phyloP scores from a whole-genome alignment of 2,329 filamentous ascomycete genomes.

The Corinectria fuckeliana region DNA sequence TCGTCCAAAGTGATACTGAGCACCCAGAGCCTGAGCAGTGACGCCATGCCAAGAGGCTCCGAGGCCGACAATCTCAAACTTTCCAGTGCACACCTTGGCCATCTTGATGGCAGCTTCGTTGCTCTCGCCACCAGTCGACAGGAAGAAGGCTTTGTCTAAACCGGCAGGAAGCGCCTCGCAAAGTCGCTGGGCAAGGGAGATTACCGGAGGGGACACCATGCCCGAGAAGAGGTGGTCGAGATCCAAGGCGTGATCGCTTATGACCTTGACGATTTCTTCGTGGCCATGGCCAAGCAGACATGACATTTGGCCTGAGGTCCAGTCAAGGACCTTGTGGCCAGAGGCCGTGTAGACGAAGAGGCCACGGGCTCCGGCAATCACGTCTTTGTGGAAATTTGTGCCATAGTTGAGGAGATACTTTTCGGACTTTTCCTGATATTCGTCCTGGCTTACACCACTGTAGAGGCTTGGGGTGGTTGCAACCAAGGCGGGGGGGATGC shows the following conservation, averaged over 20 bases:
- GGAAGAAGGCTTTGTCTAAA: slow-evolving; percentile 63
- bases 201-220: slow-evolving; percentile 64
- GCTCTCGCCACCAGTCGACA: slow-evolving; percentile 63
- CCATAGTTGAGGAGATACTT: slow-evolving; percentile 38
- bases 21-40: slow-evolving; percentile 59
- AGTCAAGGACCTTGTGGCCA: slow-evolving; percentile 59
- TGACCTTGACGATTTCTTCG: slow-evolving; percentile 62
- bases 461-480: slow-evolving; percentile 28
- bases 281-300: slow-evolving; percentile 65
- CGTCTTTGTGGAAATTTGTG: slow-evolving; percentile 36
- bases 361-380: slow-evolving; percentile 53
- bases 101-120: slow-evolving; percentile 70
- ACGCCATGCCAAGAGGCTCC: slow-evolving; percentile 67
- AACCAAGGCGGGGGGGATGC: slow-evolving; percentile 7
- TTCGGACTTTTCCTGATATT: slow-evolving; percentile 30
- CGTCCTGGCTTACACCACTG: slow-evolving; percentile 24
- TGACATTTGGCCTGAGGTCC: slow-evolving; percentile 67
- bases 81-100: slow-evolving; percentile 68
- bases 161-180: slow-evolving; percentile 54
- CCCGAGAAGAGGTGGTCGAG: slow-evolving; percentile 66
- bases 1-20: slow-evolving; percentile 63
- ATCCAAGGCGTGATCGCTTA: slow-evolving; percentile 54
- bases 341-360: slow-evolving; percentile 54
- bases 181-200: slow-evolving; percentile 60
- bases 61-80: slow-evolving; percentile 69